Base-by-base conservation (phyloP, 129 eudicot species). In the Silybum marianum region DNA sequence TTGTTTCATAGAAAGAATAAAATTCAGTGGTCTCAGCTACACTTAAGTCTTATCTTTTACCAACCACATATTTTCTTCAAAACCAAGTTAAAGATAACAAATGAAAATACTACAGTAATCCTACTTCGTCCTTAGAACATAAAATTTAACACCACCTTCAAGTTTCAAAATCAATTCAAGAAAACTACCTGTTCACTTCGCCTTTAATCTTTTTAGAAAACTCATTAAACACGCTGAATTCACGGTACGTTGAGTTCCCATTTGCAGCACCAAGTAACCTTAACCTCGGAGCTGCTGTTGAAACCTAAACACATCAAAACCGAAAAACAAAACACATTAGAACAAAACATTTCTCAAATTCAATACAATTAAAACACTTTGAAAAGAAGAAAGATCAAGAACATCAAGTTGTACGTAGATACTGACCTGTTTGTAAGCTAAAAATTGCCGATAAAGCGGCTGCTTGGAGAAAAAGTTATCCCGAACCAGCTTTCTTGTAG, bases 131-230 rank as follows among this genome's bases (percentile, higher is more conserved):
- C 32, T 26, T 34, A 9, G 5, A 28, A 34, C 76, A 75, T 14
- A 82, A 46, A 46, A 3, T 3, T 19, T 36, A 38, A 81, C 25
- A 25, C 63, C 13, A 39, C 42, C 74, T 26, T 8, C 54, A 46
- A 21, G 39, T 44, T 44, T 14, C 8, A 30, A 40, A 62, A 39
- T 13, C 10, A 77, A 42, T 9, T 39, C 6, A 72, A 77, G 3
- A 71, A 28, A 67, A 58, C 34, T 71, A 85, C 88, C 88, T 81
- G 75, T 85, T 81, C 66, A 71, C 85, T 71, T 85, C 88, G 28
- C 78, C 85, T 85, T 85, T 85, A 85, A 85, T 76, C 85, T 82
- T 81, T 6, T 85, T 72, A 12, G 88, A 67, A 73, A 85, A 80
- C 78, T 85, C 88, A 44, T 81, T 80, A 32, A 85, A 81, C 71